Base-by-base conservation (phyloP, 2,329 filamentous ascomycete species). In the Aaosphaeria pasadenensis region DNA sequence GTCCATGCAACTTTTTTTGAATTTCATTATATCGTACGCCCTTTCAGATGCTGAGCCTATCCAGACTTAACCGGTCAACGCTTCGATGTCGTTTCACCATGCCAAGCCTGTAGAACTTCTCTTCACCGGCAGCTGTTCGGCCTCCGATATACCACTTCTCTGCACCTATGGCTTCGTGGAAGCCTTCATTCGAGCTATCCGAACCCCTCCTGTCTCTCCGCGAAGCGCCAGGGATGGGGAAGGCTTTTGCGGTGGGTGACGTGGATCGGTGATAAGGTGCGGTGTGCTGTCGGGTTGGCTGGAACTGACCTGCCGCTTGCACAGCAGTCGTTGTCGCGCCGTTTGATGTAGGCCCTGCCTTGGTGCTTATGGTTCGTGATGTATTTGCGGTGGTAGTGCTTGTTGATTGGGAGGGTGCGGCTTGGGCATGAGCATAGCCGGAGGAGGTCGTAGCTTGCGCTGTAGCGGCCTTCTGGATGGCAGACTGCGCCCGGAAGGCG, bases 81-180 rank as follows among this genome's bases (percentile, higher is more conserved):
- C 88, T 91, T 62, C 83, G 77, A 48, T 88, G 83, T 47, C 87
- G 75, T 65, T 84, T 81, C 43, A 91, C 83, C 55, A 91, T 87
- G 39, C 87, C 87, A 40, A 91, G 73, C 73, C 89, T 89, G 70
- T 91, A 91, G 72, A 89, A 91, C 61, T 82, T 82, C 66, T 91
- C 88, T 62, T 91, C 88, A n/a, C 88, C 88, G 1, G 74, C 79
- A 1, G 87, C 86, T 30, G 87, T 91, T 62, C 86, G 75, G 5
- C 88, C 88, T 24, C 88, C 88, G 46, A 91, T 88, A 62, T 91
- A 91, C 86, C 87, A 89, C 71, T 88, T 90, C 55, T 91, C 88
- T 1, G 82, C 80, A 2, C 85, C 86, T 43, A 84, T 70, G 33
- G 84, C 85, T 52, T 91, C 87, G 45, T 86, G 76, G 67, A 91